Evolutionary conservation across 2,329 filamentous ascomycete genomes (phyloP), one percentile per base, ranked within the genome.

Genomic region (Berkeleyomyces basicola): DNA sequence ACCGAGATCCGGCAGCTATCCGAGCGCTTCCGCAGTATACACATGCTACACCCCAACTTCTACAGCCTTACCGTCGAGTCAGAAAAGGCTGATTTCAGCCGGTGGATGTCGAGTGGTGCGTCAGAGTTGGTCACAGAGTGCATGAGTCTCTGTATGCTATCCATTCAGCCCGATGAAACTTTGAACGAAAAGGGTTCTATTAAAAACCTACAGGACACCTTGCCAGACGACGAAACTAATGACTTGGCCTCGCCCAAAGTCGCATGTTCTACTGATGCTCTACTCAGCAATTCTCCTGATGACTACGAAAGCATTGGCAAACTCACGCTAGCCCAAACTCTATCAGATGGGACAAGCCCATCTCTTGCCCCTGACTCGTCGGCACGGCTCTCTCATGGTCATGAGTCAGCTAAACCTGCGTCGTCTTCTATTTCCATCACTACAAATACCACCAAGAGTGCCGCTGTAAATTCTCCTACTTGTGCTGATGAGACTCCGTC

Each of bases 11-110:
- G 87, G 4, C 82, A 86, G 68, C 79, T 87, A 59, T 91, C 87
- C 2, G 88, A 92, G 68, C 80, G 79, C 23, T 91, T 89, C 70
- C 80, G 87, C 44, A 81, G 83, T 66, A 81, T 82, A 43, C 89
- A 93, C 72, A 73, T 89, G 4, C 74, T 93, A 14, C 88, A 93
- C 70, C 85, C 88, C n/a, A 91, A 91, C 71, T 92, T 93, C 71
- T 91, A 88, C 70, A 85, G 80, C 44, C 78, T 88, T 53, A 92
- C 88, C 0, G 79, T 88, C 58, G 88, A 93, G 66, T 87, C 88
- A 1, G 88, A 93, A 71, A 82, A 90, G 70, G 84, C 79, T 0
- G 88, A 93, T 68, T 79, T 83, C 65, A 84, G 85, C 49, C 82
- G 88, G 60, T 93, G 86, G 86, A 81, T 89, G 68, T 89, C 87